Evolutionary conservation across 2,329 filamentous ascomycete species (phyloP), one percentile per base, ranked within the genome.

Genomic region (Periconia sp.): DNA sequence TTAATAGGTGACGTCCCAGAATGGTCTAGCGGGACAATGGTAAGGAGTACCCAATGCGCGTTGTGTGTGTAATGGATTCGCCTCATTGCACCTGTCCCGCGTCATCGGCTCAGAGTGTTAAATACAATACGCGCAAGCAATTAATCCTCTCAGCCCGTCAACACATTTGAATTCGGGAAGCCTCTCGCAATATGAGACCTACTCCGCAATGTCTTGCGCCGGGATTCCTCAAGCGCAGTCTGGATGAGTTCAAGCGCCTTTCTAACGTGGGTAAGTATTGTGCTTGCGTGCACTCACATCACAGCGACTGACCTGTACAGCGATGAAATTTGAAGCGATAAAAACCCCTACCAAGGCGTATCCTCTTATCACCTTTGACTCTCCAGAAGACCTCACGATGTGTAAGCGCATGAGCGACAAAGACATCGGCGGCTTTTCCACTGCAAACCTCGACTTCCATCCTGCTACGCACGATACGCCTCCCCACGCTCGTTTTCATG

Each of bases 341-440:
- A 85, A 84, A 61, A 82, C 81, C 23, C 84, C 89, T 20, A 81
- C 79, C 1, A 83, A 82, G 20, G 86, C 89, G 1, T 84, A 83
- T 54, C 77, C 82, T 7, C 81, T 94, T 33, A 82, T 87, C 65
- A 77, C 79, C 61, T 93, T 93, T 75, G 77, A 82, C 42, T 58
- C 73, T 13, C 71, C 76, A 7, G 73, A 76, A 37, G 74, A 76
- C 14, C 60, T 79, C 45, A 66, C 74, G 18, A 62, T 59, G 52
- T 81, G 80, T 72, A 94, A 96, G 73, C 79, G 89, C 60, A 94
- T 97, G 86, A 90, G 87, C 61, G 93, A 99, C 72, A 80, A 81
- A 53, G 88, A 93, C 66, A 91, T 96, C 20, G 93, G 93, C 57
- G 94, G 93, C 54, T 92, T 85, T 77, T 96, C 92, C 33, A 84